These are phyloP conservation scores for Jatropha curcas DNA, from an alignment of 345 rosid species.

Conservation along the genomic window DNA sequence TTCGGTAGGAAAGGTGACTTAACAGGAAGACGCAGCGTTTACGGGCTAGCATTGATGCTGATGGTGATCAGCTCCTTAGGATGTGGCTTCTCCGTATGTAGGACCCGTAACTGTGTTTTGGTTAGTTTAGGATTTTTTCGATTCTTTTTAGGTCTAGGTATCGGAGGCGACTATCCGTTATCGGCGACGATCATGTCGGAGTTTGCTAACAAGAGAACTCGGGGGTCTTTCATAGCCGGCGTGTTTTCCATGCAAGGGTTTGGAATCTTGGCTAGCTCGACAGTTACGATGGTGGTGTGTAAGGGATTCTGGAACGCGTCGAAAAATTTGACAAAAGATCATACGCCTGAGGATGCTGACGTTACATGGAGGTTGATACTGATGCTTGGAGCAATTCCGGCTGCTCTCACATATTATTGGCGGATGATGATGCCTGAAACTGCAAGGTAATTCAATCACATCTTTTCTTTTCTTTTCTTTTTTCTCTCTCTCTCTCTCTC, in stretches of 20 bases:
- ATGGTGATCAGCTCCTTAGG: conserved; percentile 64
- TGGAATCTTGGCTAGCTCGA: conserved; percentile 60
- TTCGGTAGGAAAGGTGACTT: conserved; percentile 68
- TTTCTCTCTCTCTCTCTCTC: background rate
- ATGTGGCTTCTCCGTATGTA: conserved; percentile 65
- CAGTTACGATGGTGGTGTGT: conserved; percentile 50
- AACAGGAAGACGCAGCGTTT: conserved; percentile 57
- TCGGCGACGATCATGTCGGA: conserved; percentile 87
- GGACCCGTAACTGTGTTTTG: conserved; percentile 50
- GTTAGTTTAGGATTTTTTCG: conserved; percentile 58
- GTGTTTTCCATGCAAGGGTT: conserved; percentile 80
- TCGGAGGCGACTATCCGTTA: conserved; percentile 78
- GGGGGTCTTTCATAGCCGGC: conserved; percentile 70
- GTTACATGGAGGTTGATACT: conserved; percentile 71
- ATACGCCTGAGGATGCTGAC: conserved; percentile 53
- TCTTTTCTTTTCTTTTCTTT: background rate
- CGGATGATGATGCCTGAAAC: conserved; percentile 91
- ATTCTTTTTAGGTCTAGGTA: conserved; percentile 65
- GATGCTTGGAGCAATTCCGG: conserved; percentile 75
- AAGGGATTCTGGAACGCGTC: conserved; percentile 31
- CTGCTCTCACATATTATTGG: conserved; percentile 76
- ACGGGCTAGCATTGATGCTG: conserved; percentile 53
- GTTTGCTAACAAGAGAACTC: conserved; percentile 70
- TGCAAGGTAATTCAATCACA: conserved; percentile 50
- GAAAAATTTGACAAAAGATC: background rate